Percentiles rank a stretch among this genome's conserved stretches.
phyloP scores from a whole-genome alignment of 2,329 filamentous ascomycete genomes.

The Exophiala sp. region DNA sequence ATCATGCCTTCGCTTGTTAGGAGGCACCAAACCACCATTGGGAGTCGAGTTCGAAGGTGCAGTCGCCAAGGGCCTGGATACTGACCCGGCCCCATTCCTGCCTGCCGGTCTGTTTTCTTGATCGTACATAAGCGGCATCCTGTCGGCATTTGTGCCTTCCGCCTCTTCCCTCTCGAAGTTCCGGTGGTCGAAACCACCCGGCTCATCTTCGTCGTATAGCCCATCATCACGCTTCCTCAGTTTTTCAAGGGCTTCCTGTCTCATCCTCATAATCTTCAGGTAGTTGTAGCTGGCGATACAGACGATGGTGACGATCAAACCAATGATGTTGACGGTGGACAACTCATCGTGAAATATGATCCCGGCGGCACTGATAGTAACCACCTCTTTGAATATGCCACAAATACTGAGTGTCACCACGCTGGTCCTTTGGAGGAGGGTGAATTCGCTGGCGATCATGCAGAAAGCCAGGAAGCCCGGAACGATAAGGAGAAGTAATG shows the following conservation, averaged over 20 bases:
- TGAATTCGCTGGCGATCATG: conserved; percentile 96
- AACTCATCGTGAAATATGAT: conserved; percentile 83
- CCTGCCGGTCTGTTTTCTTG: conserved; percentile 1
- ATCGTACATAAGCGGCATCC: conserved; percentile 16
- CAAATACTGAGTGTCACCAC: conserved; percentile 95
- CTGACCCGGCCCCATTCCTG: conserved; percentile 5
- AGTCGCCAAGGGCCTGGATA: neutral
- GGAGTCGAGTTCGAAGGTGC: neutral
- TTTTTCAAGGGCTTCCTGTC: conserved; percentile 59
- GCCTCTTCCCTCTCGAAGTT: neutral
- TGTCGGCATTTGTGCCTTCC: conserved; percentile 6
- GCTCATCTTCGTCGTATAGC: conserved; percentile 7
- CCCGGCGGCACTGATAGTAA: conserved; percentile 85
- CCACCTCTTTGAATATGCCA: conserved; percentile 97
- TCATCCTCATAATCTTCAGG: conserved; percentile 88
- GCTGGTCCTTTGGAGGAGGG: conserved; percentile 85
- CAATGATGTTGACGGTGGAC: conserved; percentile 79
- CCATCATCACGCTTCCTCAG: conserved; percentile 28
- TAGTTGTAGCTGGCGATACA: conserved; percentile 91
- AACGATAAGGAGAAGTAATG: conserved; percentile 73
- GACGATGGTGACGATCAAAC: conserved; percentile 77
- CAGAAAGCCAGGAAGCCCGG: conserved; percentile 86
- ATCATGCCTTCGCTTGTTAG: conserved; percentile 9
- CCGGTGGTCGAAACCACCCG: conserved; percentile 5
- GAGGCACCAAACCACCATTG: conserved; percentile 1